Percentiles rank a stretch among this genome's conserved stretches.
Evolutionary conservation across 129 eudicot species (phyloP).

Genomic region (Tagetes patula): DNA sequence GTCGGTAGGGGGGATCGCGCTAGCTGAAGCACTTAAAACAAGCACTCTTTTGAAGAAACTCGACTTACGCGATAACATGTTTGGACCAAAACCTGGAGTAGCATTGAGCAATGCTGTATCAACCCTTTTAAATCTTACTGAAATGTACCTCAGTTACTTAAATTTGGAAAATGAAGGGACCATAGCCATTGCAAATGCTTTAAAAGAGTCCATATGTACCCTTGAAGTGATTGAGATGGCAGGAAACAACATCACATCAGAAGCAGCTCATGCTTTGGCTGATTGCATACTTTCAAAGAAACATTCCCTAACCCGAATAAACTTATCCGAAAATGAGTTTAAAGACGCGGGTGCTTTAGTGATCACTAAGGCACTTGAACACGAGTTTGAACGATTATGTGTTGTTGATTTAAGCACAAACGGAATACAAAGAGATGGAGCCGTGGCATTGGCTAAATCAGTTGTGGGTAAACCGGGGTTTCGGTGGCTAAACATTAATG

Average conservation of each 20-base stretch:
- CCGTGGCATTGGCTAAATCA: conserved; percentile 50
- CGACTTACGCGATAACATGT: conserved; percentile 77
- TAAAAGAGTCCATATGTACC: conserved; percentile 46
- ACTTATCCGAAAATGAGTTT: conserved; percentile 74
- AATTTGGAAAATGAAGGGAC: conserved; percentile 69
- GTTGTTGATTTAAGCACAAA: conserved; percentile 69
- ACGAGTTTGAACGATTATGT: conserved; percentile 38
- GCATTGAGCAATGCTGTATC: conserved; percentile 49
- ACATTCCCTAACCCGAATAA: conserved; percentile 45
- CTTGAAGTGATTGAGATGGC: conserved; percentile 69
- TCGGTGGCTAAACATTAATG: conserved; percentile 56
- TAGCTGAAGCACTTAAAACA: conserved; percentile 57
- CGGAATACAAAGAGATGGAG: conserved; percentile 49
- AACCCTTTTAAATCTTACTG: conserved; percentile 43
- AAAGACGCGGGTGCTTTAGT: conserved; percentile 62
- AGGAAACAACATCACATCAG: conserved; percentile 71
- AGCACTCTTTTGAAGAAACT: conserved; percentile 60
- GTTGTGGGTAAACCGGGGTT: conserved; percentile 54
- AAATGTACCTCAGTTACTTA: conserved; percentile 66
- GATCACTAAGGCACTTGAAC: conserved; percentile 48
- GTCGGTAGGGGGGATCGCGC: conserved; percentile 63
- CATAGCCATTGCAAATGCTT: conserved; percentile 53
- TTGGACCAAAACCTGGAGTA: conserved; percentile 66
- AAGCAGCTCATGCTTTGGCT: conserved; percentile 57
- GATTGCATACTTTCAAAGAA: conserved; percentile 54